Percentiles rank a stretch among this genome's conserved stretches.
Conservation (phyloP, 495 filamentous ascomycete species). For the Eremomyces bilateralis region DNA sequence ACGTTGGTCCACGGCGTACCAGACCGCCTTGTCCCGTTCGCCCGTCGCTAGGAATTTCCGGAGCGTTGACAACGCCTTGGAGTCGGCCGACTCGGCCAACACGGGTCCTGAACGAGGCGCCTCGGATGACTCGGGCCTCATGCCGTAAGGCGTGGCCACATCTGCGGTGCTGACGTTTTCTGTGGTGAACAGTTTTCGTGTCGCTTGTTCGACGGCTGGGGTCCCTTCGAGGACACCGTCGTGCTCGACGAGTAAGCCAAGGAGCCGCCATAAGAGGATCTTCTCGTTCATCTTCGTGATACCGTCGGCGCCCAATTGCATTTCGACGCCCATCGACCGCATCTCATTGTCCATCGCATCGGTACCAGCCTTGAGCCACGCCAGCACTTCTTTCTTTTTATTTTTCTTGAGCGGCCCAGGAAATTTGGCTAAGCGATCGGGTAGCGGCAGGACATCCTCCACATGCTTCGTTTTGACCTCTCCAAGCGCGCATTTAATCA, state of each 20-base stretch:
- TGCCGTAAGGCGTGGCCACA: neutral
- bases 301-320: neutral
- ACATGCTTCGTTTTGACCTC: conserved; percentile 54
- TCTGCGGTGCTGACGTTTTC: conserved; percentile 13
- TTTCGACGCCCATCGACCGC: conserved; percentile 1
- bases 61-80: conserved; percentile 42
- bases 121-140: conserved; percentile 9
- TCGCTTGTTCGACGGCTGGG: conserved; percentile 43
- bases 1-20: conserved; percentile 81
- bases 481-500: conserved; percentile 66
- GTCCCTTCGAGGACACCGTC: conserved; percentile 70
- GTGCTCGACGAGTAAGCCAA: conserved; percentile 58
- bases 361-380: conserved; percentile 63
- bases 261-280: conserved; percentile 68
- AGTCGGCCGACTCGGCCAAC: conserved; percentile 32
- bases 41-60: conserved; percentile 51
- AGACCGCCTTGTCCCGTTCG: conserved; percentile 77
- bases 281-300: conserved; percentile 49
- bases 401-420: conserved; percentile 80
- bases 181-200: conserved; percentile 54
- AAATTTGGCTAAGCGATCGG: conserved; percentile 54
- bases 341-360: conserved; percentile 41
- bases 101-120: conserved; percentile 13
- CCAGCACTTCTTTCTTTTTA: conserved; percentile 81
- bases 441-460: conserved; percentile 44